Conservation (phyloP, 164 flowering plant genomes). For the Aristolochia contorta region DNA sequence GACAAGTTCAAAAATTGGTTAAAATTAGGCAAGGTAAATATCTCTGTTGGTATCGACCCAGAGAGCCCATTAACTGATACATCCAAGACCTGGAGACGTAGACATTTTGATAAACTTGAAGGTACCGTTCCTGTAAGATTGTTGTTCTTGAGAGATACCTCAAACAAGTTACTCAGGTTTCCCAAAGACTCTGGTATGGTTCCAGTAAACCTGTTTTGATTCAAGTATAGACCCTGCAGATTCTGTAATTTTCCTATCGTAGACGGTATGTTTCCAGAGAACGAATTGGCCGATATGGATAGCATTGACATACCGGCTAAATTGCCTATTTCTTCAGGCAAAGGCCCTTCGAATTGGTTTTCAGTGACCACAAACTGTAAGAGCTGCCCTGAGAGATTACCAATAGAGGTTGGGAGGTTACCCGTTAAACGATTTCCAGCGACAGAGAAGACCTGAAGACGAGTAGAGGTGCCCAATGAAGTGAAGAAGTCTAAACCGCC, state of each 20-base stretch:
- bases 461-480: slow-evolving; percentile 8
- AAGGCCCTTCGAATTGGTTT: slow-evolving; percentile 9
- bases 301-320: slow-evolving; percentile 2
- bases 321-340: slow-evolving; percentile 11
- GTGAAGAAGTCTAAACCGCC: slow-evolving; percentile 8
- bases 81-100: background rate
- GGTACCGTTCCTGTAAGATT: slow-evolving; percentile 1
- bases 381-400: slow-evolving; percentile 7
- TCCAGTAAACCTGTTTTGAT: background rate
- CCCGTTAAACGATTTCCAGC: slow-evolving; percentile 9
- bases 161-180: background rate
- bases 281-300: background rate
- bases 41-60: slow-evolving; percentile 4
- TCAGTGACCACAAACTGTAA: slow-evolving; percentile 4
- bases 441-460: slow-evolving; percentile 3
- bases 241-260: slow-evolving; percentile 3
- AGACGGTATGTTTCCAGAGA: slow-evolving; percentile 8
- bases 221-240: background rate
- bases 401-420: slow-evolving; percentile 6
- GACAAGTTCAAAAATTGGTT: background rate
- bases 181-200: background rate
- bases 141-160: background rate
- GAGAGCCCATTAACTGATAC: background rate
- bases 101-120: background rate
- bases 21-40: background rate